Evolutionary conservation across 306 rosid species (phyloP).

Genomic region (Neltuma alba): DNA sequence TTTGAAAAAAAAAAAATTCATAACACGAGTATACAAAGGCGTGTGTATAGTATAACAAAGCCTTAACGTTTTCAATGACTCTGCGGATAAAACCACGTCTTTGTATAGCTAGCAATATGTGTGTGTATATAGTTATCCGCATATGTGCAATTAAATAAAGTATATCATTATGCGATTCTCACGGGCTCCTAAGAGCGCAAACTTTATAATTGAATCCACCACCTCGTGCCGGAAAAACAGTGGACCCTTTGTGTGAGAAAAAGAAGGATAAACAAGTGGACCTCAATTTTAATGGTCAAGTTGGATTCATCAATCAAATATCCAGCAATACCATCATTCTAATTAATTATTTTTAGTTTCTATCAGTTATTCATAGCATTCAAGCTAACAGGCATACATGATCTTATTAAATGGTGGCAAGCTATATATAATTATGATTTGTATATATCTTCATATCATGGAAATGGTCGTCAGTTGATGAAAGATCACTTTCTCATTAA

Average conservation of each 20-base stretch:
- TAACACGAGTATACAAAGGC: not conserved
- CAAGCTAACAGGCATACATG: not conserved
- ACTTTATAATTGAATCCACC: not conserved
- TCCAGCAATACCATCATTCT: not conserved
- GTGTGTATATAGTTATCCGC: not conserved
- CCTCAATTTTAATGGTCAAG: not conserved
- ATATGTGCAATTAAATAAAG: not conserved
- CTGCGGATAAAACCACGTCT: not conserved
- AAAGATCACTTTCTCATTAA: not conserved
- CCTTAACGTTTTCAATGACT: not conserved
- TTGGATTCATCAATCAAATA: slow-evolving; percentile 1
- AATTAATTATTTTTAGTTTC: not conserved
- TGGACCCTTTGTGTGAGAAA: slow-evolving; percentile 22
- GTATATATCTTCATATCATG: no score
- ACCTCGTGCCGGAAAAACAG: slow-evolving; percentile 15
- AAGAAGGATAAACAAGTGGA: slow-evolving; percentile 20
- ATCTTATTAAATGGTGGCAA: not conserved
- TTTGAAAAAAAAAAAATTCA: not conserved
- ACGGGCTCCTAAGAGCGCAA: not conserved
- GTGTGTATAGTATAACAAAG: not conserved
- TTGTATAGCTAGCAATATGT: not conserved
- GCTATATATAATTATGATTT: not conserved
- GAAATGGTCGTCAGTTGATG: no score
- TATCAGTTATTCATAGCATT: not conserved
- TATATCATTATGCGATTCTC: not conserved